Evolutionary conservation across 208 protist genomes (phyloP), one percentile per base, ranked within the genome.

Genomic region (Leptomonas seymouri): DNA sequence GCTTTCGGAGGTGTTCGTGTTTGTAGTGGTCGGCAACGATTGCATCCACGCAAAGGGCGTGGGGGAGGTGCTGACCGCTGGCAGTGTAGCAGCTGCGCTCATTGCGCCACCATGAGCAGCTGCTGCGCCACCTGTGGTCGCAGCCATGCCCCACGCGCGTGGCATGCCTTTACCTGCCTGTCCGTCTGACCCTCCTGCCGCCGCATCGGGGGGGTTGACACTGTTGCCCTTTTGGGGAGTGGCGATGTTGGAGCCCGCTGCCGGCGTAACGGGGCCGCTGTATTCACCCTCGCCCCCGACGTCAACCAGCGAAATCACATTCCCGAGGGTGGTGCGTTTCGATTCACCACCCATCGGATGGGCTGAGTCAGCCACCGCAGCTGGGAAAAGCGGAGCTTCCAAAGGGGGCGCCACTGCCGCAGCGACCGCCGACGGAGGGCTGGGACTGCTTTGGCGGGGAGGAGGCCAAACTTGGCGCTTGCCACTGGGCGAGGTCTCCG

Each of bases 1-100:
- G 49, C 34, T 31, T 4, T 48, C 49, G 14, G 61, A 67, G 15
- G 34, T 4, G 6, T 25, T 67, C 18, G 16, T 48, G 11, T 31
- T 39, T 15, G 16, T 21, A 12, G n/a, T 46, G 36, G 34, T 67
- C 11, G 34, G 1, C 49, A 48, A 67, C 20, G 61, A 67, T 49
- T 42, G 61, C 61, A 57, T 67, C 61, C 61, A 56, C n/a, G 61
- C 34, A 31, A 57, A n/a, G 23, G 61, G 57, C 34, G 36, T 36
- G 14, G 30, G 30, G 28, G 61, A 44, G 28, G 61, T 36, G 61
- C 34, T 67, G 5, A 67, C 49, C 1, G 48, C 21, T 36, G 48
- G 61, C 34, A 67, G 61, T 36, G 48, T 67, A 2, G 49, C 59
- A 1, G 30, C 46, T 0, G 23, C n/a, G 46, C 51, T 39, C 11